A percentile compares a stretch with the other conserved stretches of the same genome.
phyloP scores from a whole-genome alignment of 164 flowering plant species.

The Vitis labrusca region DNA sequence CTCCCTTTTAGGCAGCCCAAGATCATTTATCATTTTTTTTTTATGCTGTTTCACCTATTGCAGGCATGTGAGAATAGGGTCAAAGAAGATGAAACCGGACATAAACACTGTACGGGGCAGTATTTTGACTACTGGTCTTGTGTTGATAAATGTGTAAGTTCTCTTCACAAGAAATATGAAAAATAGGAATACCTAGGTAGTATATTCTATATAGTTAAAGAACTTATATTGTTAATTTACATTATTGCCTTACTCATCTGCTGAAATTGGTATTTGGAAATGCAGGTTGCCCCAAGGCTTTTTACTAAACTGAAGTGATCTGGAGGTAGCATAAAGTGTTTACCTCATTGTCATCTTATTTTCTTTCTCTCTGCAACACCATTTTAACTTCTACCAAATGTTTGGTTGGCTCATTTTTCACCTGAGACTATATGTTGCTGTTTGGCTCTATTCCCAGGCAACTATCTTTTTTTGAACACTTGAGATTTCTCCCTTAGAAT shows the following conservation, averaged over 20 bases:
- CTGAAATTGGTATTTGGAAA: neutral
- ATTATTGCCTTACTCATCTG: no score
- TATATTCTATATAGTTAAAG: no score
- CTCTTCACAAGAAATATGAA: neutral
- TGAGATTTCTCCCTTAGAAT: no score
- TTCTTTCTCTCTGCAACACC: no score
- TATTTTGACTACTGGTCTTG: conserved; percentile 92
- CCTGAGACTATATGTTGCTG: no score
- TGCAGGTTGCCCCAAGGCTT: conserved; percentile 33
- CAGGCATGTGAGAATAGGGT: conserved; percentile 84
- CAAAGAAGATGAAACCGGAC: conserved; percentile 72
- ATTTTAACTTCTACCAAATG: no score
- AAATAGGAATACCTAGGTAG: neutral
- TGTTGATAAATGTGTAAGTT: conserved; percentile 83
- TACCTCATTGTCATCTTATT: no score
- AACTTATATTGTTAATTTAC: neutral
- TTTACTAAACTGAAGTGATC: conserved; percentile 26
- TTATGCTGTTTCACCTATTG: neutral
- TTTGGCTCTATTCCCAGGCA: no score
- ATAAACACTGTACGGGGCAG: conserved; percentile 92
- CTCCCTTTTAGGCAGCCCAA: no score
- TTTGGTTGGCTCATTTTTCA: no score
- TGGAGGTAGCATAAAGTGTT: neutral
- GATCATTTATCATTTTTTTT: no score
- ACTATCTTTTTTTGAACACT: no score